phyloP scores from a whole-genome alignment of 495 filamentous ascomycete species.

The Trichodelitschia bisporula region DNA sequence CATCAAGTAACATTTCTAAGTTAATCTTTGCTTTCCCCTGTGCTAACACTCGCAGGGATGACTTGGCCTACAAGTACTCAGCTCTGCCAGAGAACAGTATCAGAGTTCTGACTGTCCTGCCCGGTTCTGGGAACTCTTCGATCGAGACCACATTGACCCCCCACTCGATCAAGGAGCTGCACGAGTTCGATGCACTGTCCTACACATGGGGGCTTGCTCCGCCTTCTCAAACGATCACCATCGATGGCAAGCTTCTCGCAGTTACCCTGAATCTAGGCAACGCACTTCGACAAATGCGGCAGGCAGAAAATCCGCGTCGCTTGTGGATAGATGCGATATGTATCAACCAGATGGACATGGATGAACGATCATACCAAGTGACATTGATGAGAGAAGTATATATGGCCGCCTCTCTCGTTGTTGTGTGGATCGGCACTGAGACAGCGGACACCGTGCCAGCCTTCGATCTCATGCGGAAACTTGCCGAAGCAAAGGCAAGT shows the following conservation, averaged over 20 bases:
- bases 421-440: slow-evolving; percentile 2
- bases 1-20: too few relatives aligned
- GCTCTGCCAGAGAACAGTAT: too few relatives aligned
- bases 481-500: too few relatives aligned
- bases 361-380: slow-evolving; percentile 3
- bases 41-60: too few relatives aligned
- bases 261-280: slow-evolving; percentile 2
- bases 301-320: background rate
- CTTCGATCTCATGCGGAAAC: too few relatives aligned
- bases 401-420: slow-evolving; percentile 3
- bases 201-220: slow-evolving; percentile 2
- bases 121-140: too few relatives aligned
- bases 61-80: too few relatives aligned
- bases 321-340: slow-evolving; percentile 6
- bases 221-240: background rate
- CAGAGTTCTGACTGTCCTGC: too few relatives aligned
- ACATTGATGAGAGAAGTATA: slow-evolving; percentile 4
- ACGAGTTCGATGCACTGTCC: slow-evolving; percentile 4
- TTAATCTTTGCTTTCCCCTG: too few relatives aligned
- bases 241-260: background rate
- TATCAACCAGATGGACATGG: slow-evolving; percentile 3
- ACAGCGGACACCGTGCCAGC: background rate
- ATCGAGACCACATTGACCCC: background rate
- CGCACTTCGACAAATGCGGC: slow-evolving; percentile 2
- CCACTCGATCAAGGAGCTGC: background rate